Percentiles rank a stretch among this genome's conserved stretches.
Conservation (phyloP, 768 basidiomycete genomes). For the Termitomyces sp. region DNA sequence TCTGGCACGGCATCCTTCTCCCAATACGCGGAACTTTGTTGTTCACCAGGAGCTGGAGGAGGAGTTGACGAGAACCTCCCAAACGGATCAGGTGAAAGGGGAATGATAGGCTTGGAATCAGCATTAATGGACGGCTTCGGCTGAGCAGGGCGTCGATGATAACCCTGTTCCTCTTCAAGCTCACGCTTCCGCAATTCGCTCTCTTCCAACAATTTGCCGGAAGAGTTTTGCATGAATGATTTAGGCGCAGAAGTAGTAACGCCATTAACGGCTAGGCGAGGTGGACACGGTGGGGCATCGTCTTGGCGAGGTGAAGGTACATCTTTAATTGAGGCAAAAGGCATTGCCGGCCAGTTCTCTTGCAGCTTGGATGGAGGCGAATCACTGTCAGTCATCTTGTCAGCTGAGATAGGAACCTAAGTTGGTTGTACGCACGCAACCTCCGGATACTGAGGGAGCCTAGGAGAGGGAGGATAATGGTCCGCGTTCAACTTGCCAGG, state of each 20-base stretch:
- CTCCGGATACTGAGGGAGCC: slow-evolving; percentile 28
- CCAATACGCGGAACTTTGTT: slow-evolving; percentile 40
- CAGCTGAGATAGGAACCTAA: neutral
- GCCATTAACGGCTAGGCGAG: slow-evolving; percentile 66
- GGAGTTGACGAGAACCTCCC: slow-evolving; percentile 61
- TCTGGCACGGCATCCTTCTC: slow-evolving; percentile 24
- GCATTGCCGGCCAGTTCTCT: slow-evolving; percentile 37
- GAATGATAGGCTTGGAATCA: slow-evolving; percentile 55
- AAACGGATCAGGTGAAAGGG: slow-evolving; percentile 83
- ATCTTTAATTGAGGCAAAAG: slow-evolving; percentile 34
- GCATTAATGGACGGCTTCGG: slow-evolving; percentile 14
- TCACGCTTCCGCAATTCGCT: slow-evolving; percentile 45
- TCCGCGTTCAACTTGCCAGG: slow-evolving; percentile 22
- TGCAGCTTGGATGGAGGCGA: slow-evolving; percentile 12
- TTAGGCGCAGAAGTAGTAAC: slow-evolving; percentile 59
- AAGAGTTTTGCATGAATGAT: slow-evolving; percentile 29
- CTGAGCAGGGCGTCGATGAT: slow-evolving; percentile 34
- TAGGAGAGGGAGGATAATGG: slow-evolving; percentile 34
- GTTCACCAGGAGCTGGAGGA: slow-evolving; percentile 16
- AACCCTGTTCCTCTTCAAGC: slow-evolving; percentile 49
- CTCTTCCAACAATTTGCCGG: slow-evolving; percentile 36
- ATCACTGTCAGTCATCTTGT: slow-evolving; percentile 10
- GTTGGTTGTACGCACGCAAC: slow-evolving; percentile 19
- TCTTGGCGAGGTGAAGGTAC: slow-evolving; percentile 15
- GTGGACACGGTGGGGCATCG: slow-evolving; percentile 47